Percentiles rank a stretch among this genome's conserved stretches.
phyloP scores from a whole-genome alignment of 2,329 filamentous ascomycete species.

The Cladosporium sp. region DNA sequence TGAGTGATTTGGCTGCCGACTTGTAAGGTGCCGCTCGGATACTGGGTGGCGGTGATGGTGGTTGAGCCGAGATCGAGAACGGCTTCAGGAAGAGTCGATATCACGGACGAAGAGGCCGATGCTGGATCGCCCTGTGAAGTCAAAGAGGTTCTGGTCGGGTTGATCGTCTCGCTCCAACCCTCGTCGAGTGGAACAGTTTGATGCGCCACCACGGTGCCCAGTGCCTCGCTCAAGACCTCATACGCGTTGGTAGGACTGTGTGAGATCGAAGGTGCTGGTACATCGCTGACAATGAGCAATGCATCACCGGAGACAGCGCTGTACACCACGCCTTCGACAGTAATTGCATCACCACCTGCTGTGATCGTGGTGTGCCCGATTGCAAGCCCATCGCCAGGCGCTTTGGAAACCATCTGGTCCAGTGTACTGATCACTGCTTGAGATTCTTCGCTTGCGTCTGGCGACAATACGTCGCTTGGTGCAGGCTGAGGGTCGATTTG shows the following conservation, averaged over 20 bases:
- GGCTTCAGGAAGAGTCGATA: not conserved
- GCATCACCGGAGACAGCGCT: not conserved
- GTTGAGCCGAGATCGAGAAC: not conserved
- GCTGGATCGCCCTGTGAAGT: too few species aligned
- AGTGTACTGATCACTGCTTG: too few species aligned
- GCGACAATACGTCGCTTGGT: too few species aligned
- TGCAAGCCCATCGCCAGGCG: not conserved
- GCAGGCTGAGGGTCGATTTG: too few species aligned
- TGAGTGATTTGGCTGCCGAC: not conserved
- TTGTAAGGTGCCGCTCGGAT: not conserved
- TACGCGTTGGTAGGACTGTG: constrained; percentile 11
- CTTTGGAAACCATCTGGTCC: too few species aligned
- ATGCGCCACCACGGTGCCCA: not conserved
- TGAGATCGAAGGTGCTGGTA: not conserved
- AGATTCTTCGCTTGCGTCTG: not conserved
- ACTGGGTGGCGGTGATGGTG: not conserved
- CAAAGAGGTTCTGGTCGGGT: too few species aligned
- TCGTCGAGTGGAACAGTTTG: too few species aligned
- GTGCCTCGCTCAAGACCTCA: constrained; percentile 9
- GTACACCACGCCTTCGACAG: not conserved
- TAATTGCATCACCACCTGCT: not conserved
- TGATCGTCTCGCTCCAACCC: too few species aligned
- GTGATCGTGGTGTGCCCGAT: not conserved
- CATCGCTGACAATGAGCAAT: not conserved
- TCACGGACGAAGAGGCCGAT: too few species aligned